Evolutionary conservation across 225 moss, liverwort and hornwort genomes (phyloP), one percentile per base, ranked within the genome.

Genomic region (Climacium dendroides): DNA sequence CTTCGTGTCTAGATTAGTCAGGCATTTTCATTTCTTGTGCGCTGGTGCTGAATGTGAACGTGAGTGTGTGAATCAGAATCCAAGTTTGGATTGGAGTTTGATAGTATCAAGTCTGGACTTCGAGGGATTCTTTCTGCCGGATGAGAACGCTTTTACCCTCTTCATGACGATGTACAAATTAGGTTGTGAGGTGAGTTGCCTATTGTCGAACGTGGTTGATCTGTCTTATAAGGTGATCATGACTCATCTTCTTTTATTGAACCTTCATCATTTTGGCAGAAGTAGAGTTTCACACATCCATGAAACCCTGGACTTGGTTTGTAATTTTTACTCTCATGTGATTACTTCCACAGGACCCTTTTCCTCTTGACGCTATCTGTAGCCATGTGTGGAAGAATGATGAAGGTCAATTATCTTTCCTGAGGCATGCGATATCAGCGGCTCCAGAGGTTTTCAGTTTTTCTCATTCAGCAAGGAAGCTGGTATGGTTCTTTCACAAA

Each of bases 401-500:
- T 70, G 96, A 95, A 86, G 98, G 96, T 53, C 98, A 99, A 79
- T 85, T 97, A 48, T 95, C 98, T 45, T 99, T 99, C 89, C 90
- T 99, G 64, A 95, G 83, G 88, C 92, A 97, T 92, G 98, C 98
- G 30, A 92, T 96, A 85, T 87, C 89, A 88, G 93, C 95, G 45
- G 87, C 95, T 83, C 92, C 96, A 48, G 97, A 99, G 79, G 89
- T 95, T 83, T 96, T 97, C 72, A 95, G 94, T 29, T 97, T 95
- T 88, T 67, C 89, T 78, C 96, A 97, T 89, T 94, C 97, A 84
- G 86, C 92, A 75, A 94, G 97, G 88, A 96, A 95, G 87, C 87
- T 94, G 96, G 98, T 98, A 87, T 54, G 62, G 22, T 85, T 83
- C 55, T 72, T 85, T 61, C 41, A 79, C 37, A 28, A 78, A 81